A percentile compares a stretch with the other conserved stretches of the same genome.
Evolutionary conservation across 2,329 filamentous ascomycete species (phyloP).

Genomic region (Lachnellula subtilissima): DNA sequence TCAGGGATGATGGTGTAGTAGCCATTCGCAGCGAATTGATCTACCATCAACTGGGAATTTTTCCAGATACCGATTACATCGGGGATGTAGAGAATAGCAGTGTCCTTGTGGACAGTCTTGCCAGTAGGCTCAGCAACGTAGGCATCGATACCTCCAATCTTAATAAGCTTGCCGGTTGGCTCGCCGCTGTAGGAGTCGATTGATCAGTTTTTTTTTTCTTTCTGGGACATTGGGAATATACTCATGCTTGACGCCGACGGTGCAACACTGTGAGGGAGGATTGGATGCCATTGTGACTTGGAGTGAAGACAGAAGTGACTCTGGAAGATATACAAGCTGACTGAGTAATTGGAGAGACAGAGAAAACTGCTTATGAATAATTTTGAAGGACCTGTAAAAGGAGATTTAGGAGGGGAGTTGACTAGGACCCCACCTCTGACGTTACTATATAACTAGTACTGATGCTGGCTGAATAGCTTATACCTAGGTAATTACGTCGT

Average conservation of each 20-base stretch:
- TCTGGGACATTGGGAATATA: constrained; percentile 11
- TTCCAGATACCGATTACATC: constrained; percentile 37
- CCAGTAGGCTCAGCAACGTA: constrained; percentile 29
- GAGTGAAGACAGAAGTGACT: neutral
- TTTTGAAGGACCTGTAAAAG: neutral
- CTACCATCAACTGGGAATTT: constrained; percentile 63
- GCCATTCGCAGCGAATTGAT: constrained; percentile 67
- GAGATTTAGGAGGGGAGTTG: no score
- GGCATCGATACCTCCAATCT: constrained; percentile 29
- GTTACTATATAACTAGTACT: no score
- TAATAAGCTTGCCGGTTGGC: constrained; percentile 26
- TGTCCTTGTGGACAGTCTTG: constrained; percentile 25
- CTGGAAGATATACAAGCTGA: neutral
- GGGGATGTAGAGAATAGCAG: constrained; percentile 30
- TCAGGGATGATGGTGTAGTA: constrained; percentile 56
- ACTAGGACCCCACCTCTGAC: no score
- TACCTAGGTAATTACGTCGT: no score
- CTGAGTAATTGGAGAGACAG: neutral
- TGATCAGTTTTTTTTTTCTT: neutral
- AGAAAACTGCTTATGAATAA: neutral
- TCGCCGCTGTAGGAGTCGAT: constrained; percentile 21
- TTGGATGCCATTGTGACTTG: constrained; percentile 30
- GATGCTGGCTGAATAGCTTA: no score
- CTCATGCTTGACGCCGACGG: constrained; percentile 32
- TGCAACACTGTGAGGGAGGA: constrained; percentile 31